Evolutionary conservation across 345 rosid genomes (phyloP).

Genomic region (Melaleuca quinquenervia): DNA sequence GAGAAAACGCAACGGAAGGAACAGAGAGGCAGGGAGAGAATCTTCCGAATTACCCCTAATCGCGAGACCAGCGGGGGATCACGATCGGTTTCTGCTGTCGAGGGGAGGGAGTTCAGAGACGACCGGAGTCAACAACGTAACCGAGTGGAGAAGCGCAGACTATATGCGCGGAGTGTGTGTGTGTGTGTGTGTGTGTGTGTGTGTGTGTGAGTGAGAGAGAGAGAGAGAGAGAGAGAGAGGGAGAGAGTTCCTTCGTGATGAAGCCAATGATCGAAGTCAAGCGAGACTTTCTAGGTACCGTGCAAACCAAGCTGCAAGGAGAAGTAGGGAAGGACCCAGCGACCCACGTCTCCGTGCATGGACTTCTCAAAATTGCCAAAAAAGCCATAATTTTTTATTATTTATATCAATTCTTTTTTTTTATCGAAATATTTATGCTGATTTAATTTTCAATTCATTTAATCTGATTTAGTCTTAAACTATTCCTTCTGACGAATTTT

Average conservation of each 20-base stretch:
- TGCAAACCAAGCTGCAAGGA: background rate
- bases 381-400: too few species aligned
- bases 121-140: background rate
- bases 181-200: too few species aligned
- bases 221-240: background rate
- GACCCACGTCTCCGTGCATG: background rate
- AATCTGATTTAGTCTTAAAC: too few species aligned
- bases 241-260: background rate
- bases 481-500: too few species aligned
- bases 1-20: background rate
- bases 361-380: too few species aligned
- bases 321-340: background rate
- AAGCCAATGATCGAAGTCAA: background rate
- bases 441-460: too few species aligned
- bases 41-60: background rate
- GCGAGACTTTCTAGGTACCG: background rate
- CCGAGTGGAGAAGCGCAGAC: background rate
- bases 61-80: background rate
- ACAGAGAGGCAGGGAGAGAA: background rate
- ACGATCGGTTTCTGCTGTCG: background rate
- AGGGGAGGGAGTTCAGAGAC: background rate
- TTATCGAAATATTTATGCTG: too few species aligned
- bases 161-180: background rate
- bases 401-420: too few species aligned
- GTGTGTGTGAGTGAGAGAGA: background rate